phyloP scores from a whole-genome alignment of 495 filamentous ascomycete species.

The Penicillium canescens region DNA sequence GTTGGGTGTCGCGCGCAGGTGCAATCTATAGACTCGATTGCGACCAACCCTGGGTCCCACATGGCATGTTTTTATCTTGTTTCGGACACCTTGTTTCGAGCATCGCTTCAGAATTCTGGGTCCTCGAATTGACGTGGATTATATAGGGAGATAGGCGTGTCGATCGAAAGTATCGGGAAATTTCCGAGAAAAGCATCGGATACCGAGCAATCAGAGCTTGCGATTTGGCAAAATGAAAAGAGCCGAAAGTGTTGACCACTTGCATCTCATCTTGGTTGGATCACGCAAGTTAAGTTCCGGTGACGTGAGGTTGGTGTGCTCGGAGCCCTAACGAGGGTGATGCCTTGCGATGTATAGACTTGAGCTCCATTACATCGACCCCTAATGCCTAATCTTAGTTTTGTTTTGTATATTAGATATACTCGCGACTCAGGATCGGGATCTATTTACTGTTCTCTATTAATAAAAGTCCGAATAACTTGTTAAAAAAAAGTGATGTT shows the following conservation, averaged over 20 bases:
- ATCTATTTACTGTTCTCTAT: neutral
- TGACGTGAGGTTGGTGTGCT: conserved; percentile 25
- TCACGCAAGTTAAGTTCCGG: conserved; percentile 24
- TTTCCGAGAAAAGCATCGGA: neutral
- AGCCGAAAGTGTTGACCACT: neutral
- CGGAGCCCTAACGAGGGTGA: neutral
- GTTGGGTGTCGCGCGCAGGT: neutral
- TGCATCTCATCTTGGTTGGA: conserved; percentile 9
- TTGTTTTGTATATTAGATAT: too few species aligned
- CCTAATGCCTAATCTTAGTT: too few species aligned
- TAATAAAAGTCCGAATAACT: neutral
- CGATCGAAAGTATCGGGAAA: neutral
- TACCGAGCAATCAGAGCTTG: neutral
- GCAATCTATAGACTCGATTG: conserved; percentile 4
- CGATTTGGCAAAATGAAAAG: neutral
- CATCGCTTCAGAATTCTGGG: neutral
- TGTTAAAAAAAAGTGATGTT: neutral
- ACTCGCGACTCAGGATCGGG: too few species aligned
- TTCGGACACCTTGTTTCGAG: neutral
- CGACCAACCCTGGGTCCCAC: neutral
- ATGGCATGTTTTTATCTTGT: neutral
- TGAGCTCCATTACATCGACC: too few species aligned
- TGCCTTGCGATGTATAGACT: too few species aligned
- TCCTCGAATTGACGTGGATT: neutral
- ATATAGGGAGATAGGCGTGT: neutral